Conservation (phyloP, 192 early-diverging fungal species). For the Linnemannia elongata region DNA sequence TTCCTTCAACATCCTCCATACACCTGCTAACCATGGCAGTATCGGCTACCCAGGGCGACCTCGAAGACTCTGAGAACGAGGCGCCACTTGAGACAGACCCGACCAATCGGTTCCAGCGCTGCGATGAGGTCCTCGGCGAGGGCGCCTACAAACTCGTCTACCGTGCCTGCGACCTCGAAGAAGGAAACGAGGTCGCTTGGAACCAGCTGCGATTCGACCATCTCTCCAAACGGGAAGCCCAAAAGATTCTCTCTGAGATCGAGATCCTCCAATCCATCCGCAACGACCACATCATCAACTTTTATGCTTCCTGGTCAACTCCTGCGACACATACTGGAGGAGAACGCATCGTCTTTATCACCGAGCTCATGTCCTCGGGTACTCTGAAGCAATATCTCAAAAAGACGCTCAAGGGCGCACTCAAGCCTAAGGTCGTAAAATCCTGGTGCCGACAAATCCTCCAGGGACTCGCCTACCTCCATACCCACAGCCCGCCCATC, state of each 20-base stretch:
- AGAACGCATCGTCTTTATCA: constrained; percentile 80
- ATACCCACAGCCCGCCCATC: constrained; percentile 78
- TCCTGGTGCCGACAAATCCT: constrained; percentile 84
- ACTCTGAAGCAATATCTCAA: constrained; percentile 79
- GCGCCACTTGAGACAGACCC: constrained; percentile 61
- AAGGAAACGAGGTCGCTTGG: constrained; percentile 89
- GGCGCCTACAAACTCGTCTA: constrained; percentile 87
- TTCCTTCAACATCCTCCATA: neutral
- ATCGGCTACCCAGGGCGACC: neutral
- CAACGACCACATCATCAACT: constrained; percentile 83
- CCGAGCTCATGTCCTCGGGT: constrained; percentile 87
- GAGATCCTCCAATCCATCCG: constrained; percentile 77
- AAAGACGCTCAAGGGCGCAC: constrained; percentile 69
- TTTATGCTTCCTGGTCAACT: constrained; percentile 70
- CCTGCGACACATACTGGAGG: constrained; percentile 54
- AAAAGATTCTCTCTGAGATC: constrained; percentile 51
- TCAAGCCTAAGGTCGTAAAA: constrained; percentile 77
- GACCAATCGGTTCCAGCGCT: constrained; percentile 72
- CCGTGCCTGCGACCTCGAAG: constrained; percentile 83
- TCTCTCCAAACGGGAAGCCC: constrained; percentile 11
- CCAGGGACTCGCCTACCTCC: constrained; percentile 79
- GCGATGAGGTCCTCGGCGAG: constrained; percentile 55
- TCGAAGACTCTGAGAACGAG: constrained; percentile 15
- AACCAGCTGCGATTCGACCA: constrained; percentile 73
- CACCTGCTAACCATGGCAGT: neutral